These are phyloP conservation scores for Lactuca sativa DNA, from an alignment of 129 eudicot genomes.

Conservation along the genomic window DNA sequence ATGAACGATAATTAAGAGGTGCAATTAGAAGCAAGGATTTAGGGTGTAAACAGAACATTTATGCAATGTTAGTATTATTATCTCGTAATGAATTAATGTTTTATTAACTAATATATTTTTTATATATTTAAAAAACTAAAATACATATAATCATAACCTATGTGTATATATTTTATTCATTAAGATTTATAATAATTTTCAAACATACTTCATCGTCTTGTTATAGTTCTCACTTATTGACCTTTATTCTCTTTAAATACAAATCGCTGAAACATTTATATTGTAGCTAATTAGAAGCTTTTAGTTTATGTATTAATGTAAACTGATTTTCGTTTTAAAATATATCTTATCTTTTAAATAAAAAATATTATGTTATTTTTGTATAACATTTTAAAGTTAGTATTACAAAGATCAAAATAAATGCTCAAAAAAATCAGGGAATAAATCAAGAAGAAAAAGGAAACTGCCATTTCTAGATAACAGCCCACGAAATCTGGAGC, in stretches of 20 bases:
- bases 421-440: not conserved
- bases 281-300: not conserved
- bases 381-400: not conserved
- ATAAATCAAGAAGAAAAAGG: not conserved
- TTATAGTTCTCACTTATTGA: not conserved
- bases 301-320: not conserved
- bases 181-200: too few relatives aligned
- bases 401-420: not conserved
- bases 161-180: too few relatives aligned
- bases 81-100: too few relatives aligned
- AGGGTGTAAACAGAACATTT: not conserved
- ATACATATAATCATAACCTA: not conserved
- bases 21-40: too few relatives aligned
- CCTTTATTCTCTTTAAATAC: not conserved
- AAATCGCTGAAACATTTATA: not conserved
- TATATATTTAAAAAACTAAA: too few relatives aligned
- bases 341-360: too few relatives aligned
- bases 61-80: not conserved
- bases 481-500: conserved; percentile 25
- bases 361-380: too few relatives aligned
- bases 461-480: not conserved
- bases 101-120: too few relatives aligned
- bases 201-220: too few relatives aligned
- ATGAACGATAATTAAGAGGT: too few relatives aligned
- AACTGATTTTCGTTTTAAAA: not conserved